Conservation (phyloP, 1,284 basidiomycete species). For the Ceratobasidium theobromae region DNA sequence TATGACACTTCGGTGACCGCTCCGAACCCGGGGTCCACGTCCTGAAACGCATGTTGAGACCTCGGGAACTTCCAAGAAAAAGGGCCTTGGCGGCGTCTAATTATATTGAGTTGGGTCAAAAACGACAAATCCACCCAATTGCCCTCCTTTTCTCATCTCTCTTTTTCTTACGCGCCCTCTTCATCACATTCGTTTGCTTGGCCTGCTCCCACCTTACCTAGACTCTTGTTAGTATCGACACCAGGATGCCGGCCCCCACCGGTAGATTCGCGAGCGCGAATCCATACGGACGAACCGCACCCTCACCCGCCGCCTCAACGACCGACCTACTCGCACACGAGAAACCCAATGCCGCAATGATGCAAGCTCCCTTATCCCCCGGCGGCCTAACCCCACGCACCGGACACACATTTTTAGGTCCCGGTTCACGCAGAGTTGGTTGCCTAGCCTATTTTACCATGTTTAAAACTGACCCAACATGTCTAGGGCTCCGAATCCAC, state of each 20-base stretch:
- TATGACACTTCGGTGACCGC: no score
- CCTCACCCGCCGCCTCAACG: conserved; percentile 10
- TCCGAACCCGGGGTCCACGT: no score
- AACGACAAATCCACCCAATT: neutral
- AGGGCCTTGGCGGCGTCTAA: neutral
- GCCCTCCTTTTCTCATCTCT: neutral
- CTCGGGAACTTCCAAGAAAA: neutral
- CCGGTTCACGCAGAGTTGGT: neutral
- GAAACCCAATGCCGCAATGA: conserved; percentile 13
- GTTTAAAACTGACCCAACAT: neutral
- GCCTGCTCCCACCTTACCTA: no score
- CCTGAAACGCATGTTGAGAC: neutral
- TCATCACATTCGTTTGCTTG: no score
- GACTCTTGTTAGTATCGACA: neutral
- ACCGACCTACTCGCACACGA: neutral
- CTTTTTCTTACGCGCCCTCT: neutral
- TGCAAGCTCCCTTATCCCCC: neutral
- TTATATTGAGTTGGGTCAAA: neutral
- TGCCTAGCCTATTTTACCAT: neutral
- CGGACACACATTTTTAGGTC: neutral
- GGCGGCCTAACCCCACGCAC: neutral
- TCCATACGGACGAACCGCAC: neutral
- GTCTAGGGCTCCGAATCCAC: neutral
- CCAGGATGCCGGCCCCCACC: neutral
- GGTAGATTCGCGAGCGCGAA: conserved; percentile 12